Evolutionary conservation across 2,329 filamentous ascomycete genomes (phyloP), one percentile per base, ranked within the genome.

Genomic region (Cryphonectria japonica): DNA sequence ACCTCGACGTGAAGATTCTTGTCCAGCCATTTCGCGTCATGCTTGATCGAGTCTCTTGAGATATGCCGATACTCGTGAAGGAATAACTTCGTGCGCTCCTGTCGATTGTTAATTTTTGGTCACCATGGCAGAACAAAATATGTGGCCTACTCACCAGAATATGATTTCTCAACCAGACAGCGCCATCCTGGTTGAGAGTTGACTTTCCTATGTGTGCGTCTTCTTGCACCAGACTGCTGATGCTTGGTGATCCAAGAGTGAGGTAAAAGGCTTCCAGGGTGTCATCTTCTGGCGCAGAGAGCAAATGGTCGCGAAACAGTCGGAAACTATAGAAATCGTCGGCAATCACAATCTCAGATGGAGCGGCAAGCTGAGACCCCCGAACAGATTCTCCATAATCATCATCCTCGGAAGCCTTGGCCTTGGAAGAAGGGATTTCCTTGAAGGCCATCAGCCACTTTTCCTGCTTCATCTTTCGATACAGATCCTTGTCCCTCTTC

Each of bases 231-330:
- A 95, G 87, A 69, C 86, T 88, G 73, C 93, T 94, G 29, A 99
- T 85, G 69, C 88, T 89, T 61, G 90, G 87, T 3, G 94, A 92
- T 1, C 96, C 96, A 3, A 99, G 89, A 9, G 90, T 87, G 50
- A 89, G 81, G 80, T 99, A 99, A 74, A 99, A 95, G 1, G 87
- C 86, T 78, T 99, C 96, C 1, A 99, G 84, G 0, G 83, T 79
- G 73, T 98, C 96, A 77, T 99, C 96, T 79, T 97, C 93, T 0
- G 96, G 97, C 0, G 95, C 94, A 72, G 92, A 94, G 39, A 97
- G 86, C 41, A 99, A 85, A 73, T 90, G 89, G 67, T 94, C 89
- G 78, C 95, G 95, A 85, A 99, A 99, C 1, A 96, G 85, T 46
- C 92, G 91, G 79, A 95, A 97, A 77, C 92, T 94, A 76, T 93